Evolutionary conservation across 1,139 yeast genomes (phyloP).

Genomic region (Scheffersomyces stambukii): DNA sequence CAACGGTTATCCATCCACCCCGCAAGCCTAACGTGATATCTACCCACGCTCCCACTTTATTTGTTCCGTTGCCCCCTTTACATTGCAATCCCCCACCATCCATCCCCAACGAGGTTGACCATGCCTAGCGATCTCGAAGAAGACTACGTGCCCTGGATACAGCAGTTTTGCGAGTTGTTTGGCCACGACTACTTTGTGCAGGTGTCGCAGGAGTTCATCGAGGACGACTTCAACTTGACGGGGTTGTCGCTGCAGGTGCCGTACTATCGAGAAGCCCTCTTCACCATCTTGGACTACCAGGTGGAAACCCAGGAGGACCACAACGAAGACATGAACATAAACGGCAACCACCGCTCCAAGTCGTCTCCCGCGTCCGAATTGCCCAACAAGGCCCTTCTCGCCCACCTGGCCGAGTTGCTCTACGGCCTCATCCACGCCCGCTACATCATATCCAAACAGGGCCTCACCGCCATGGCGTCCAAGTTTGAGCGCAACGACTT

Average conservation of each 20-base stretch:
- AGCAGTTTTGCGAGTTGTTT: constrained; percentile 78
- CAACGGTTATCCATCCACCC: too few relatives aligned
- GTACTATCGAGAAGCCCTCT: constrained; percentile 86
- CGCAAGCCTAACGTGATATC: too few relatives aligned
- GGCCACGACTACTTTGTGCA: constrained; percentile 95
- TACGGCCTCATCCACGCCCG: constrained; percentile 95
- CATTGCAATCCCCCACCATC: neutral
- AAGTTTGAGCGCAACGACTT: constrained; percentile 87
- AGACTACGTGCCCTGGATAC: constrained; percentile 82
- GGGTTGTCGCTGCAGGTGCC: constrained; percentile 86
- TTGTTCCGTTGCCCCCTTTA: too few relatives aligned
- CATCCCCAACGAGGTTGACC: too few relatives aligned
- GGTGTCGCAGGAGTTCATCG: constrained; percentile 88
- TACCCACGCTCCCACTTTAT: too few relatives aligned
- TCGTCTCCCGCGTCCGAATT: constrained; percentile 32
- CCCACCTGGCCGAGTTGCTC: constrained; percentile 85
- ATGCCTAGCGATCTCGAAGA: constrained; percentile 51
- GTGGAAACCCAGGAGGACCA: constrained; percentile 68
- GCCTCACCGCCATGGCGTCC: constrained; percentile 92
- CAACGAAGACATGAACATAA: constrained; percentile 11
- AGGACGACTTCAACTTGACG: constrained; percentile 92
- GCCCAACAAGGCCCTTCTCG: constrained; percentile 71
- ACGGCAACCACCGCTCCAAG: too few relatives aligned
- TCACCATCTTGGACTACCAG: constrained; percentile 74
- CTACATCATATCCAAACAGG: constrained; percentile 83